Percentiles rank a stretch among this genome's conserved stretches.
These are phyloP conservation scores for Aspergillus ellipticus DNA, from an alignment of 495 filamentous ascomycete genomes.

Conservation along the genomic window DNA sequence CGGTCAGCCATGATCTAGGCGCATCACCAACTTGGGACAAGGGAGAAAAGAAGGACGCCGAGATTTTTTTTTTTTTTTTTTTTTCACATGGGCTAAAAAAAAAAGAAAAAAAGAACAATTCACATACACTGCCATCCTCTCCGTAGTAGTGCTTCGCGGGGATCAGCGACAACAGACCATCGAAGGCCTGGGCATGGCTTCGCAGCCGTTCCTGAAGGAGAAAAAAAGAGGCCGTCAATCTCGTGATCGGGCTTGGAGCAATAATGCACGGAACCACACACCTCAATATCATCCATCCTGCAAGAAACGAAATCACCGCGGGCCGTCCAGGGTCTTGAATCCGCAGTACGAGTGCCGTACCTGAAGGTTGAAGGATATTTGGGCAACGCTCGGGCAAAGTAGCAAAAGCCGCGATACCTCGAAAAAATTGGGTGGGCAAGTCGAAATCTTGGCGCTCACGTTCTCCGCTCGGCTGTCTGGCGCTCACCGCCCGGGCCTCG, in stretches of 20 bases:
- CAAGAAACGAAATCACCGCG: constrained; percentile 7
- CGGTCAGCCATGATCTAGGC: constrained; percentile 29
- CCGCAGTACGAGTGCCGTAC: constrained; percentile 8
- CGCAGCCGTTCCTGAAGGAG: constrained; percentile 69
- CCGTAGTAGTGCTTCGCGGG: constrained; percentile 91
- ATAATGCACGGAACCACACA: constrained; percentile 25
- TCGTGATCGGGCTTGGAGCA: constrained; percentile 7
- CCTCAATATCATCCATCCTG: constrained; percentile 47
- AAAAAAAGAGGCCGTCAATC: constrained; percentile 23
- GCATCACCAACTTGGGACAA: constrained; percentile 5
- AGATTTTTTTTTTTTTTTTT: not conserved
- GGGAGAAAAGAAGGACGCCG: constrained; percentile 5
- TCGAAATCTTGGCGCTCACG: constrained; percentile 36
- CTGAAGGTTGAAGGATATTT: constrained; percentile 14
- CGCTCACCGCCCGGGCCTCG: constrained; percentile 29
- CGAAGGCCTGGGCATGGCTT: constrained; percentile 81
- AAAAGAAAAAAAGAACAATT: constrained; percentile 12
- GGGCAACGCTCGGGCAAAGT: constrained; percentile 12
- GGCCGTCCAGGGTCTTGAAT: not conserved
- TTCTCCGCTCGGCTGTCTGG: constrained; percentile 34
- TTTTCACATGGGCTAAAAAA: not conserved
- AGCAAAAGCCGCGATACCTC: constrained; percentile 22
- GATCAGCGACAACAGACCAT: constrained; percentile 86
- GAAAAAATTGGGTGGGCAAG: constrained; percentile 40
- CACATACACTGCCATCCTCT: constrained; percentile 77